Conservation (phyloP, 2,329 filamentous ascomycete species). For the Aspergillus texensis region DNA sequence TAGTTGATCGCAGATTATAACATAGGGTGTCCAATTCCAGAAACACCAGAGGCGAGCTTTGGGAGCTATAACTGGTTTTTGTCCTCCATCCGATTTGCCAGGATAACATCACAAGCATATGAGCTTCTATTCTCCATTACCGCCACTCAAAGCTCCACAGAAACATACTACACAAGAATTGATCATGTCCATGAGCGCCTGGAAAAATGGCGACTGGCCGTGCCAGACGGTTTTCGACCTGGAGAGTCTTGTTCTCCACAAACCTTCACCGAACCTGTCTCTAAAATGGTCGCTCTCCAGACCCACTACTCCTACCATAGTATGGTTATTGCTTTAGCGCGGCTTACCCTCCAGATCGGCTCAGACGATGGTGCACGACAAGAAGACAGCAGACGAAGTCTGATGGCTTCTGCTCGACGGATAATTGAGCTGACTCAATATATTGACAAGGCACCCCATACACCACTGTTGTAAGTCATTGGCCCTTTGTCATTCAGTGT, state of each 20-base stretch:
- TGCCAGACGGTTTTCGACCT: background rate
- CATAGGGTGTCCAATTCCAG: slow-evolving; percentile 40
- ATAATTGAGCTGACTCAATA: slow-evolving; percentile 1
- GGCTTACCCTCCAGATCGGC: background rate
- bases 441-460: slow-evolving; percentile 1
- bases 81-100: slow-evolving; percentile 29
- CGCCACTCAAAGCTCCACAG: slow-evolving; percentile 22
- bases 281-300: background rate
- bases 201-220: background rate
- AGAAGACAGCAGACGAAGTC: background rate
- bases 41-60: slow-evolving; percentile 35
- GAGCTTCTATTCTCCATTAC: slow-evolving; percentile 39
- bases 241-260: slow-evolving; percentile 8
- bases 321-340: background rate
- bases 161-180: background rate
- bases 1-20: slow-evolving; percentile 36
- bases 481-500: too few species aligned
- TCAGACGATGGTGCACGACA: background rate
- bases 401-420: background rate
- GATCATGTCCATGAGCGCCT: background rate
- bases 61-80: slow-evolving; percentile 41
- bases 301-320: slow-evolving; percentile 1
- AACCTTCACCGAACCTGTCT: slow-evolving; percentile 7
- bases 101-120: slow-evolving; percentile 37
- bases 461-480: background rate